A percentile compares a stretch with the other conserved stretches of the same genome.
phyloP scores from a whole-genome alignment of 1,284 basidiomycete species.

The Boletus chippewaensis region DNA sequence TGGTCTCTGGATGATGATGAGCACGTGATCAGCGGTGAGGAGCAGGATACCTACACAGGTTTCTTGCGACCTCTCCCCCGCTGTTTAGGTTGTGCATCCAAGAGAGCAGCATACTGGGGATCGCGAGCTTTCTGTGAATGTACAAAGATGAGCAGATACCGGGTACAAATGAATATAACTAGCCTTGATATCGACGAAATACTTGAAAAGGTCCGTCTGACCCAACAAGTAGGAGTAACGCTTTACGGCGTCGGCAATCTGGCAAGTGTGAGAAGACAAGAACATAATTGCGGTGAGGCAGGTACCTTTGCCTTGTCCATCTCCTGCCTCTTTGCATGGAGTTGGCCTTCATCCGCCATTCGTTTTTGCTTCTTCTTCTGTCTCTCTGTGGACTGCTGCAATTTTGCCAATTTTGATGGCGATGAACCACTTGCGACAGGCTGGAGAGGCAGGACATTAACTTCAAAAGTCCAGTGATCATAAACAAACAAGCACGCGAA shows the following conservation, averaged over 20 bases:
- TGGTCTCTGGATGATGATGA: constrained; percentile 46
- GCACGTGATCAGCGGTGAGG: neutral
- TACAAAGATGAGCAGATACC: constrained; percentile 2
- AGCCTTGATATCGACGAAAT: constrained; percentile 93
- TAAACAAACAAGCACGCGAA: constrained; percentile 16
- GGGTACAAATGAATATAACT: constrained; percentile 10
- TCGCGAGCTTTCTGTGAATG: constrained; percentile 72
- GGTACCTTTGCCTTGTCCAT: constrained; percentile 79
- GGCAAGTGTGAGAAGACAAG: constrained; percentile 6
- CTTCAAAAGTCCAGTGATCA: constrained; percentile 2
- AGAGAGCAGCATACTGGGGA: constrained; percentile 86
- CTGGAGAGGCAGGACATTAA: constrained; percentile 13
- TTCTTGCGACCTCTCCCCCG: constrained; percentile 80
- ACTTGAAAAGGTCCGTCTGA: constrained; percentile 93
- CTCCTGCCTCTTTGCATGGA: constrained; percentile 62
- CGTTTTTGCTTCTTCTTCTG: constrained; percentile 57
- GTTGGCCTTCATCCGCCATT: constrained; percentile 61
- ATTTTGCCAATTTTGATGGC: constrained; percentile 36
- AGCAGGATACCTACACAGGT: constrained; percentile 48
- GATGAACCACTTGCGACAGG: constrained; percentile 32
- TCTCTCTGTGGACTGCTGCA: constrained; percentile 37
- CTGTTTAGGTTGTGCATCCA: constrained; percentile 78
- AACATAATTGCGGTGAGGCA: neutral
- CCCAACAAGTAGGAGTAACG: constrained; percentile 92
- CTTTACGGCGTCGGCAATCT: constrained; percentile 93